Percentiles rank a stretch among this genome's conserved stretches.
Conservation (phyloP, 495 filamentous ascomycete genomes). For the Staphylotrichum longicolle region DNA sequence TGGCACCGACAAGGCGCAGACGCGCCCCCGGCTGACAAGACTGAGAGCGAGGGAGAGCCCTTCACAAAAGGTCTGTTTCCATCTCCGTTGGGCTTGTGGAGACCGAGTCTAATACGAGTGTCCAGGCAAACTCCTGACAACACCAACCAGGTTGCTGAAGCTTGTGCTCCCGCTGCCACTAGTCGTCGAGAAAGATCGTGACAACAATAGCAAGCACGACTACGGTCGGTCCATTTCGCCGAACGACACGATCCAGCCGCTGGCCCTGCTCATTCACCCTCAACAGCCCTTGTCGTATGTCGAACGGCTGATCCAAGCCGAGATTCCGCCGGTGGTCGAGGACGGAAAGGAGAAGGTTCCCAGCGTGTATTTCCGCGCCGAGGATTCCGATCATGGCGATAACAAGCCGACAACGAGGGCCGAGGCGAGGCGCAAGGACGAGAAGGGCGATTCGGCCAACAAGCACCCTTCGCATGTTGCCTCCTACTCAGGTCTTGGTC, state of each 20-base stretch:
- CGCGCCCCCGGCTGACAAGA: constrained; percentile 50
- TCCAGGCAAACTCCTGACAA: constrained; percentile 83
- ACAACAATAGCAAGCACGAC: constrained; percentile 46
- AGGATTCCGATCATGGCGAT: constrained; percentile 65
- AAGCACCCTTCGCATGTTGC: constrained; percentile 46
- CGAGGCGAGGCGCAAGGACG: constrained; percentile 28
- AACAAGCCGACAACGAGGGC: constrained; percentile 34
- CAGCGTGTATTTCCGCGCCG: constrained; percentile 73
- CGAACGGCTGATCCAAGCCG: constrained; percentile 85
- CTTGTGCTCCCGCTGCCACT: constrained; percentile 78
- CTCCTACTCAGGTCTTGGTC: constrained; percentile 59
- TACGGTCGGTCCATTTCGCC: constrained; percentile 40
- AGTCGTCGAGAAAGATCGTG: constrained; percentile 50
- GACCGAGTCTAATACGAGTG: neutral
- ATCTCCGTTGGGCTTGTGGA: neutral
- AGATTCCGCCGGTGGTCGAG: constrained; percentile 70
- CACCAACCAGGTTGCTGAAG: constrained; percentile 85
- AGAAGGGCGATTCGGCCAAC: constrained; percentile 4
- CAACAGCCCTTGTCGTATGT: constrained; percentile 92
- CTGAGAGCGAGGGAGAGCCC: constrained; percentile 43
- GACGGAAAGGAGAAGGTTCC: constrained; percentile 64
- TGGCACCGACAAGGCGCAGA: constrained; percentile 70
- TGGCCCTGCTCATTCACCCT: constrained; percentile 86
- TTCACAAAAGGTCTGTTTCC: constrained; percentile 61
- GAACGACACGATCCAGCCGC: constrained; percentile 68